These are phyloP conservation scores for Saccharomyces hybrid DNA, from an alignment of 1,139 yeast genomes.

Conservation along the genomic window DNA sequence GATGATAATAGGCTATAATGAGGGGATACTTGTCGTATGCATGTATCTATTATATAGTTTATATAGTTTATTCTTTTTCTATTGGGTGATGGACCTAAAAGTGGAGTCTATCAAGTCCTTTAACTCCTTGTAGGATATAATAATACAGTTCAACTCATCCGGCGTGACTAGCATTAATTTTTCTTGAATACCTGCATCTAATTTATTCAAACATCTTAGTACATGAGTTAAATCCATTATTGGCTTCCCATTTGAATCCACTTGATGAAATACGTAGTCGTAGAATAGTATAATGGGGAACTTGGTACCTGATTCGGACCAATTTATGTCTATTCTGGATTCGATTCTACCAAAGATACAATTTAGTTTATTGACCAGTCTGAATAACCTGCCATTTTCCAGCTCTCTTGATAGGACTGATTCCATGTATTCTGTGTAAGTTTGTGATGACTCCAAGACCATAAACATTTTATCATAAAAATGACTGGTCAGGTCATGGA, in stretches of 20 bases:
- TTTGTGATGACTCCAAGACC: conserved; percentile 48
- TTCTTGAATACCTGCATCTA: conserved; percentile 91
- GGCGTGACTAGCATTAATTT: conserved; percentile 67
- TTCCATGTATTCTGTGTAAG: conserved; percentile 58
- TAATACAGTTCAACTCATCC: conserved; percentile 75
- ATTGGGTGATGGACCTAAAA: conserved; percentile 50
- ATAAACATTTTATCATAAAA: conserved; percentile 34
- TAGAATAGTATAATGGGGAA: conserved; percentile 72
- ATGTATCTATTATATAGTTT: not conserved
- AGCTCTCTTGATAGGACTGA: conserved; percentile 61
- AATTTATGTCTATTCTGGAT: conserved; percentile 43
- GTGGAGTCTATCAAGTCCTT: conserved; percentile 66
- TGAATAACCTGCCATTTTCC: conserved; percentile 81
- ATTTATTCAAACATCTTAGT: conserved; percentile 67
- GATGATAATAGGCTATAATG: not conserved
- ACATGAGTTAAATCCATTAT: conserved; percentile 79
- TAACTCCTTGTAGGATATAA: conserved; percentile 71
- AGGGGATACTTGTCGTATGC: not conserved
- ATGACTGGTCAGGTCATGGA: conserved; percentile 18
- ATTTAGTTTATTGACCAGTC: conserved; percentile 74
- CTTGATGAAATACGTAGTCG: conserved; percentile 80
- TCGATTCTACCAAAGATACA: conserved; percentile 74
- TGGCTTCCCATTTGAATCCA: conserved; percentile 67
- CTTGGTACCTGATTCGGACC: conserved; percentile 73
- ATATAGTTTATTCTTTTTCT: conserved; percentile 2